phyloP scores from a whole-genome alignment of 2,329 filamentous ascomycete species.

The Pseudocercospora fijiensis region DNA sequence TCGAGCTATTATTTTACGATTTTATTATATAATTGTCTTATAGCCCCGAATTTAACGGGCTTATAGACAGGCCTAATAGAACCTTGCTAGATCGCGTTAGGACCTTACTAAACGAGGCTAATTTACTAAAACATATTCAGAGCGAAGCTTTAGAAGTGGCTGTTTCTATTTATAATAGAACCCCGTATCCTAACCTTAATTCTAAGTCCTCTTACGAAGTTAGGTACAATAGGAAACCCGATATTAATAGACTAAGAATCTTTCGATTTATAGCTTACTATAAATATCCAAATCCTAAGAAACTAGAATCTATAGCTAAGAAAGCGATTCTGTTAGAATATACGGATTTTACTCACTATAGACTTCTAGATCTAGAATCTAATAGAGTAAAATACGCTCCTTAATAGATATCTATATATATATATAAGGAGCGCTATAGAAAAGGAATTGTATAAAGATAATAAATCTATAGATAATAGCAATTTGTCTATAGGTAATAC shows the following conservation, averaged over 20 bases:
- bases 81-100: not conserved
- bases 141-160: not conserved
- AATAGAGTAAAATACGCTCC: not conserved
- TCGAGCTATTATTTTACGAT: constrained; percentile 32
- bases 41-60: constrained; percentile 9
- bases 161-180: not conserved
- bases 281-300: not conserved
- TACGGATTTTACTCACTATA: constrained; percentile 4
- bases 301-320: constrained; percentile 1
- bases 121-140: not conserved
- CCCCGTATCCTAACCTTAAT: not conserved
- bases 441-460: not conserved
- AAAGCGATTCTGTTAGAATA: constrained; percentile 6
- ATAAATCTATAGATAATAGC: not conserved
- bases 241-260: not conserved
- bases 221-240: not conserved
- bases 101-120: not conserved
- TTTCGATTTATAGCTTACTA: constrained; percentile 4
- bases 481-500: not conserved
- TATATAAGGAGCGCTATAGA: not conserved
- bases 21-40: constrained; percentile 12
- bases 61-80: constrained; percentile 16
- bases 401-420: constrained; percentile 15
- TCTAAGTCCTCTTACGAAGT: not conserved
- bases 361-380: constrained; percentile 6